Evolutionary conservation across 441 rosid species (phyloP).

Genomic region (Biscutella auriculata): DNA sequence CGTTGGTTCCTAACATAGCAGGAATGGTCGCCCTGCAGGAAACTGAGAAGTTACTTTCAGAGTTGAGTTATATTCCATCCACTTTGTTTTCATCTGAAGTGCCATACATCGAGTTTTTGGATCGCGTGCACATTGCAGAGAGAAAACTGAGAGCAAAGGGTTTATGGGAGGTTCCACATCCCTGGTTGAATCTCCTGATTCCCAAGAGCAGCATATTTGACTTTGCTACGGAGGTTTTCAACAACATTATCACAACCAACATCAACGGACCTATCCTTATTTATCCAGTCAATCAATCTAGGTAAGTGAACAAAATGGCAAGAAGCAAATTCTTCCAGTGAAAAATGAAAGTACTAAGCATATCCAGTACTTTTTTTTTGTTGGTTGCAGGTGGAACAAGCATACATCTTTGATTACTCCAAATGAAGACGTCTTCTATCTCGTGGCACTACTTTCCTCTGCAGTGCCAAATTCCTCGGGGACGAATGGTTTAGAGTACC

Average conservation of each 20-base stretch:
- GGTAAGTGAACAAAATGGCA: slow-evolving; percentile 27
- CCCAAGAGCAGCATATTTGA: slow-evolving; percentile 51
- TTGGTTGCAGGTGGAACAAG: slow-evolving; percentile 70
- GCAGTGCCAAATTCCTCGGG: slow-evolving; percentile 56
- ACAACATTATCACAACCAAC: slow-evolving; percentile 45
- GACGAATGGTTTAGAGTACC: slow-evolving; percentile 38
- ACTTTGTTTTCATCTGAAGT: slow-evolving; percentile 59
- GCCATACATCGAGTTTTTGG: slow-evolving; percentile 59
- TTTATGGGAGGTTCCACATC: slow-evolving; percentile 89
- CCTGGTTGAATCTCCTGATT: slow-evolving; percentile 78
- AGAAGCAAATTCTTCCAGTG: not conserved
- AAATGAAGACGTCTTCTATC: slow-evolving; percentile 59
- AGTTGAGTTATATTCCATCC: slow-evolving; percentile 52
- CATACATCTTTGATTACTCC: slow-evolving; percentile 62
- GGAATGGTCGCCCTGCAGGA: slow-evolving; percentile 31
- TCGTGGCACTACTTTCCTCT: slow-evolving; percentile 63
- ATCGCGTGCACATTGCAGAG: slow-evolving; percentile 66
- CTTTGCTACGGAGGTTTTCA: slow-evolving; percentile 54
- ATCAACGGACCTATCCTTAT: slow-evolving; percentile 80
- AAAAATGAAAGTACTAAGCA: not conserved
- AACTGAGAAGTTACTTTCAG: slow-evolving; percentile 40
- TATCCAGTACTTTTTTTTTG: not conserved
- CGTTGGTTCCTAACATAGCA: slow-evolving; percentile 12
- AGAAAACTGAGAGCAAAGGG: slow-evolving; percentile 59
- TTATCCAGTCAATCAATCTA: slow-evolving; percentile 69